These are phyloP conservation scores for Pseudomicrostroma phylloplanum DNA, from an alignment of 1,284 basidiomycete species.

Conservation along the genomic window DNA sequence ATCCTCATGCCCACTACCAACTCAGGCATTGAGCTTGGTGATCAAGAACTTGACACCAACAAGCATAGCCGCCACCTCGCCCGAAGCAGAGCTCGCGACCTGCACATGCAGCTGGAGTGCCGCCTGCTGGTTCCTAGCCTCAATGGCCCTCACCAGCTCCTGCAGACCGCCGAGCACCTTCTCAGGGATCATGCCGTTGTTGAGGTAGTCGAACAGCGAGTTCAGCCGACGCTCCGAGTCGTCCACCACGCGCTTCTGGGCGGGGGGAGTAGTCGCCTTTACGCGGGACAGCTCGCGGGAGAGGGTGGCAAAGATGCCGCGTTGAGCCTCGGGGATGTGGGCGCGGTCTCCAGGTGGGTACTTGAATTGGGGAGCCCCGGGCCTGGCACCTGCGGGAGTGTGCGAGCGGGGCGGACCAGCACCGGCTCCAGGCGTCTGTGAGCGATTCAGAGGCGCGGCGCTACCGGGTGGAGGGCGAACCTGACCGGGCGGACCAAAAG, in stretches of 20 bases:
- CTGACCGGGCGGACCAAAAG: conserved; percentile 10
- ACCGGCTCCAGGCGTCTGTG: conserved; percentile 48
- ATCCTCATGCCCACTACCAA: too few relatives aligned
- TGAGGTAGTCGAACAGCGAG: conserved; percentile 79
- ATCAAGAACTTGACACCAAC: conserved; percentile 48
- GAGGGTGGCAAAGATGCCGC: conserved; percentile 60
- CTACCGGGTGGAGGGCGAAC: conserved; percentile 8
- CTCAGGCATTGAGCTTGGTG: conserved; percentile 15
- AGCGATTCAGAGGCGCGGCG: conserved; percentile 18
- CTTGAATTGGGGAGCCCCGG: conserved; percentile 54
- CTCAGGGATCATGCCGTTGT: conserved; percentile 69
- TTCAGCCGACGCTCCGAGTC: conserved; percentile 83
- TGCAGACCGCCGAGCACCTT: conserved; percentile 39
- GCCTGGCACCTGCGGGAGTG: conserved; percentile 22
- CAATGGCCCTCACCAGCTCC: conserved; percentile 46
- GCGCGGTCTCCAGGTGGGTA: conserved; percentile 84
- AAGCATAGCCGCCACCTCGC: conserved; percentile 39
- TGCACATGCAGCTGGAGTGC: conserved; percentile 43
- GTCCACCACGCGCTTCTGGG: conserved; percentile 76
- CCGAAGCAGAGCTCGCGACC: conserved; percentile 38
- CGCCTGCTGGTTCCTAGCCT: conserved; percentile 40
- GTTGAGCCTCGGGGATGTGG: conserved; percentile 72
- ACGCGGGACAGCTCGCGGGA: conserved; percentile 29
- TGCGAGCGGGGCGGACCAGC: conserved; percentile 37
- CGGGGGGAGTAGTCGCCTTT: conserved; percentile 56